Conservation (phyloP, 192 early-diverging fungal genomes). For the Anaeromyces robustus region DNA sequence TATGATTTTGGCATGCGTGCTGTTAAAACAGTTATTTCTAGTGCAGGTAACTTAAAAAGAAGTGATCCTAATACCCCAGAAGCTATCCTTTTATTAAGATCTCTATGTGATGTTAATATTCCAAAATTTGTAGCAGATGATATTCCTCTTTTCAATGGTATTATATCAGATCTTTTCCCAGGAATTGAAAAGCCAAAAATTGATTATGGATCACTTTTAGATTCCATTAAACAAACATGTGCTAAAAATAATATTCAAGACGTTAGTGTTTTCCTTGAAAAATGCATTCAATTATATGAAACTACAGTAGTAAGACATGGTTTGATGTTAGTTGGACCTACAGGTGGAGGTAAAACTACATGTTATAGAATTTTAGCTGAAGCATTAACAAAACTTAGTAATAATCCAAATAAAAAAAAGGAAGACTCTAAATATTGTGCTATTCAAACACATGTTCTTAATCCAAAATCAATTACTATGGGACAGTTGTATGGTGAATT, state of each 20-base stretch:
- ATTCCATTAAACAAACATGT: conserved; percentile 22
- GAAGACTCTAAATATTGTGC: background rate
- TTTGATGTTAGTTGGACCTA: conserved; percentile 39
- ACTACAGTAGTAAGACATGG: conserved; percentile 43
- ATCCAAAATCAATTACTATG: conserved; percentile 21
- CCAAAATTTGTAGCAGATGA: conserved; percentile 45
- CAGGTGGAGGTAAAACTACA: conserved; percentile 38
- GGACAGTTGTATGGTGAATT: conserved; percentile 44
- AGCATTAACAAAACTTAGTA: conserved; percentile 10
- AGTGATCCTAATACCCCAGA: conserved; percentile 33
- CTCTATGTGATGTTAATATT: conserved; percentile 37
- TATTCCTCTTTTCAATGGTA: conserved; percentile 43
- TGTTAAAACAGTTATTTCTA: conserved; percentile 44
- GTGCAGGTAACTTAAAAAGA: conserved; percentile 38
- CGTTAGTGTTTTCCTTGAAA: conserved; percentile 31
- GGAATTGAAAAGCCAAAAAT: conserved; percentile 36
- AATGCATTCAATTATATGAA: conserved; percentile 49
- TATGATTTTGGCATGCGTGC: conserved; percentile 50
- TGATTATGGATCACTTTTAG: conserved; percentile 35
- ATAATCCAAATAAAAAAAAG: background rate
- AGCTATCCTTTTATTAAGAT: conserved; percentile 37
- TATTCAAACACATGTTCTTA: background rate
- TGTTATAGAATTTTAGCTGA: conserved; percentile 24
- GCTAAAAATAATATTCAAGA: conserved; percentile 26
- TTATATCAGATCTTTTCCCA: conserved; percentile 41